Conservation (phyloP, 1,284 basidiomycete species). For the Ustilago loliicola region DNA sequence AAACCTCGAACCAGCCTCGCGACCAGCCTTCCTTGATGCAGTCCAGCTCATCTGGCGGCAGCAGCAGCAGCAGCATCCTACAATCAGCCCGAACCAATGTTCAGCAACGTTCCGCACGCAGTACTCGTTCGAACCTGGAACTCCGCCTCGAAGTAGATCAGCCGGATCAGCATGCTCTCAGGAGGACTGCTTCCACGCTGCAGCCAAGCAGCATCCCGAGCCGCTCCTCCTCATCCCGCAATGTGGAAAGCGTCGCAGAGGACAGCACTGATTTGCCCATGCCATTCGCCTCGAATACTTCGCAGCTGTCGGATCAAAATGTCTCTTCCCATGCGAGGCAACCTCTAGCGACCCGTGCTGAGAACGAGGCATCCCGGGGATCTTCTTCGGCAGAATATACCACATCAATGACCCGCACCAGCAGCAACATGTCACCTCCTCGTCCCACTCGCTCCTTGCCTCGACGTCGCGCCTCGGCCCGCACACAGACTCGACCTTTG, state of each 20-base stretch:
- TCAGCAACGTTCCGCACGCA: conserved; percentile 21
- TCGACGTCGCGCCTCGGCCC: conserved; percentile 39
- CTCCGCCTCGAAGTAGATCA: conserved; percentile 1
- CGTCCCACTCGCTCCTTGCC: conserved; percentile 43
- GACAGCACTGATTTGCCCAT: conserved; percentile 2
- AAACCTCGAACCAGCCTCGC: conserved; percentile 23
- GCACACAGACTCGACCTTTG: conserved; percentile 35
- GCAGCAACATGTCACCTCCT: conserved; percentile 50
- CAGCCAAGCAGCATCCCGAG: not conserved
- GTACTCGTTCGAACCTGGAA: conserved; percentile 15
- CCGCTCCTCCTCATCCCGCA: conserved; percentile 19
- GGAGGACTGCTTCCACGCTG: conserved; percentile 12
- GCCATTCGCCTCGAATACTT: not conserved
- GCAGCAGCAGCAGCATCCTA: not conserved
- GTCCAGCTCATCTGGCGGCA: conserved; percentile 1
- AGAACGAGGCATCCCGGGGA: conserved; percentile 11
- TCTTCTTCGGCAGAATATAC: conserved; percentile 10
- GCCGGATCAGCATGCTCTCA: not conserved
- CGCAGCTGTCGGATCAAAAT: conserved; percentile 10
- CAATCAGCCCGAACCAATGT: not conserved
- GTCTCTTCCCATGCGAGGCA: not conserved
- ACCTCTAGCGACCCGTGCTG: conserved; percentile 12
- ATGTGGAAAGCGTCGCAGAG: not conserved
- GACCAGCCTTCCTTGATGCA: conserved; percentile 25
- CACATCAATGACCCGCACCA: conserved; percentile 17